A percentile compares a stretch with the other conserved stretches of the same genome.
Evolutionary conservation across 352 stramenopile species (phyloP).

Genomic region (Phytophthora meadii): DNA sequence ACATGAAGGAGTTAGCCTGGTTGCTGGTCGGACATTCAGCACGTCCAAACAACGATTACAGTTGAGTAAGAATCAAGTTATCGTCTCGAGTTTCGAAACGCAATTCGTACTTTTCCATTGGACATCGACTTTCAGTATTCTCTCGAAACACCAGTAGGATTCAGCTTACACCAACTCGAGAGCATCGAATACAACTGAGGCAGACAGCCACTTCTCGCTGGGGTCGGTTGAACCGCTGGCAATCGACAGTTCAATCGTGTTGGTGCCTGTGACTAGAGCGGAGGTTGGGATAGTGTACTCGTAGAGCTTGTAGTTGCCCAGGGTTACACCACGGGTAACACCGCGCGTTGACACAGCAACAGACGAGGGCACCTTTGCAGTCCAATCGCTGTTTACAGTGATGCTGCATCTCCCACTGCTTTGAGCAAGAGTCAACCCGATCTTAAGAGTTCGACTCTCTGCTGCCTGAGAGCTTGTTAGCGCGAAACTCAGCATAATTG

Average conservation of each 20-base stretch:
- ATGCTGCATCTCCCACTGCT: constrained; percentile 43
- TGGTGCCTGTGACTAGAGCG: constrained; percentile 35
- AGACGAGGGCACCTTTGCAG: constrained; percentile 23
- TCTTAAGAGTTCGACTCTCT: constrained; percentile 34
- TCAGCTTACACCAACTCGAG: constrained; percentile 42
- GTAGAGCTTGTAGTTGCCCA: constrained; percentile 57
- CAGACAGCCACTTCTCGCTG: constrained; percentile 44
- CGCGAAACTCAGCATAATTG: constrained; percentile 40
- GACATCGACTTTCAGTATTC: no score
- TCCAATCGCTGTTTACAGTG: constrained; percentile 49
- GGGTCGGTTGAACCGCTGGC: constrained; percentile 48
- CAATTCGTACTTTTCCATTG: neutral
- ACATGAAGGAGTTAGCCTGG: constrained; percentile 40
- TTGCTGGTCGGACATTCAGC: constrained; percentile 28
- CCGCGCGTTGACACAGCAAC: constrained; percentile 50
- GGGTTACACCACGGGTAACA: constrained; percentile 49
- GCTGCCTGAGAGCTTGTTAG: constrained; percentile 34
- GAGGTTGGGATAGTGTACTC: constrained; percentile 48
- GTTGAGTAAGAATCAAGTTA: constrained; percentile 5
- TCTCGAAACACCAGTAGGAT: neutral
- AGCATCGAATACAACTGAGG: constrained; percentile 56
- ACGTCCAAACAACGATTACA: constrained; percentile 20
- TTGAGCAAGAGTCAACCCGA: constrained; percentile 53
- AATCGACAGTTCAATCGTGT: constrained; percentile 45
- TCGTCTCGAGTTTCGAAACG: neutral